phyloP scores from a whole-genome alignment of 225 moss, liverwort and hornwort genomes.

The Thuidium tamariscinum region DNA sequence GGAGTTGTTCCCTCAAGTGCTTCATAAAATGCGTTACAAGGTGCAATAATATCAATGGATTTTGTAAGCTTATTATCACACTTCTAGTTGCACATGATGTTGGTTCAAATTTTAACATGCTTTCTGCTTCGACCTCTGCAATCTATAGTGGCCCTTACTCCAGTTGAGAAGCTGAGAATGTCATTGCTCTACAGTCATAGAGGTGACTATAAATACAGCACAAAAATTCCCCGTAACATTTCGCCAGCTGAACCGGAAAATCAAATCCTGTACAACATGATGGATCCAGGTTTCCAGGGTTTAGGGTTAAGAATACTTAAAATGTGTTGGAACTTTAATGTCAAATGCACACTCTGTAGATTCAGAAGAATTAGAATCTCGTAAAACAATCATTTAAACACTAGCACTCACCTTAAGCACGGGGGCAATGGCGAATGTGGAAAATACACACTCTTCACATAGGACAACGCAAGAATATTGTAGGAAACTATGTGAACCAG shows the following conservation, averaged over 20 bases:
- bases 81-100: background rate
- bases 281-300: background rate
- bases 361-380: background rate
- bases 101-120: background rate
- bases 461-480: constrained; percentile 83
- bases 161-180: background rate
- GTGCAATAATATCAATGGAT: background rate
- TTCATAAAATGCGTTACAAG: background rate
- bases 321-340: background rate
- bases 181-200: background rate
- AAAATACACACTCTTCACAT: constrained; percentile 64
- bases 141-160: background rate
- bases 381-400: background rate
- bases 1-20: background rate
- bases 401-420: constrained; percentile 44
- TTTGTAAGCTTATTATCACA: background rate
- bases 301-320: background rate
- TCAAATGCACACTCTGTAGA: background rate
- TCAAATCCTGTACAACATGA: background rate
- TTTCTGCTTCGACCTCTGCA: background rate
- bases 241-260: background rate
- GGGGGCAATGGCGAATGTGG: constrained; percentile 78
- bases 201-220: background rate
- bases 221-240: background rate
- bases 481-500: constrained; percentile 70